phyloP scores from a whole-genome alignment of 192 early-diverging fungal species.

The Lobosporangium transversale region DNA sequence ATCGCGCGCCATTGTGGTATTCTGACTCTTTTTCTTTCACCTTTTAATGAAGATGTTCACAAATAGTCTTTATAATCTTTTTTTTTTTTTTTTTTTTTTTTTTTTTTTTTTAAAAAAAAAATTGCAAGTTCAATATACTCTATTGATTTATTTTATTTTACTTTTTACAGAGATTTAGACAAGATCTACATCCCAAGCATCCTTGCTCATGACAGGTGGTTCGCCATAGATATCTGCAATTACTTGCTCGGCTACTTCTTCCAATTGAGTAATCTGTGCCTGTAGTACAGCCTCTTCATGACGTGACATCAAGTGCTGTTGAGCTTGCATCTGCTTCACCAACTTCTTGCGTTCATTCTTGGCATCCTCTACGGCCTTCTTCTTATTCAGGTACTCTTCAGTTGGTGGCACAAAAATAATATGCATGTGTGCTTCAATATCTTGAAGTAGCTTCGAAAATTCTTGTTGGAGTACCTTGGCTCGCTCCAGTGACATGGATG shows the following conservation, averaged over 20 bases:
- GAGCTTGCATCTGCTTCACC: slow-evolving; percentile 35
- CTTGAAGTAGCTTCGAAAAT: slow-evolving; percentile 58
- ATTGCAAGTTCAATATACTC: too few species aligned
- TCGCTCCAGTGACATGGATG: slow-evolving; percentile 56
- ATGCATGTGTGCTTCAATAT: slow-evolving; percentile 47
- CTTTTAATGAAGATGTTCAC: too few species aligned
- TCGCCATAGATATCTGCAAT: slow-evolving; percentile 51
- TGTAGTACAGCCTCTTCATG: slow-evolving; percentile 46
- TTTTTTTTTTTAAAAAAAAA: too few species aligned
- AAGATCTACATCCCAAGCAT: slow-evolving; percentile 47
- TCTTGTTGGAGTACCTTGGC: slow-evolving; percentile 61
- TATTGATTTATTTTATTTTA: too few species aligned
- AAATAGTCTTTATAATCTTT: too few species aligned
- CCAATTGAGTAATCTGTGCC: slow-evolving; percentile 45
- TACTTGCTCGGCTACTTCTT: slow-evolving; percentile 49
- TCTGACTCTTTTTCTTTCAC: slow-evolving; percentile 22
- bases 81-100: too few species aligned
- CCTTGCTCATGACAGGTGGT: slow-evolving; percentile 40
- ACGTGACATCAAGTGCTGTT: slow-evolving; percentile 48
- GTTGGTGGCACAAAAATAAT: slow-evolving; percentile 65
- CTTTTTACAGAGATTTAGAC: slow-evolving; percentile 7
- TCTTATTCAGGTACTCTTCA: slow-evolving; percentile 45
- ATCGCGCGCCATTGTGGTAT: slow-evolving; percentile 50
- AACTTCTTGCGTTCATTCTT: slow-evolving; percentile 46
- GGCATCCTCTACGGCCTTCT: slow-evolving; percentile 50